Evolutionary conservation across 306 rosid species (phyloP).

Genomic region (Pyrus pyrifolia): DNA sequence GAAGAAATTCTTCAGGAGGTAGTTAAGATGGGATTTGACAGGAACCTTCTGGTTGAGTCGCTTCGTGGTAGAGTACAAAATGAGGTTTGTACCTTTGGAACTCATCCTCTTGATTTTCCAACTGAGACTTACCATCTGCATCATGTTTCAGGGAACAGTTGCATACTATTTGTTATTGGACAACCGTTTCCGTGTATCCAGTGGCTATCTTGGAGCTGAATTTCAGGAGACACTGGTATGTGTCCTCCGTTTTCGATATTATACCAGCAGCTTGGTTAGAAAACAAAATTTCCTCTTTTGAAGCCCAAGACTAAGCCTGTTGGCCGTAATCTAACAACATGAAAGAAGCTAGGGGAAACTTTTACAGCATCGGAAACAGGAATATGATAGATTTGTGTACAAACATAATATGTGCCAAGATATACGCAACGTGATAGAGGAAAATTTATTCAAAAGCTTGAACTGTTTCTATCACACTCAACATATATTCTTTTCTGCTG

Average conservation of each 20-base stretch:
- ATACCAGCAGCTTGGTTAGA: background rate
- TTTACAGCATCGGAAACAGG: background rate
- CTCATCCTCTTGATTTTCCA: constrained; percentile 1
- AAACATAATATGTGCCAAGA: no score
- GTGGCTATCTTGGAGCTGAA: constrained; percentile 92
- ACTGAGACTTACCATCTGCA: constrained; percentile 18
- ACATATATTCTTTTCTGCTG: background rate
- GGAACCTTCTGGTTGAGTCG: constrained; percentile 66
- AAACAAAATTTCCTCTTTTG: background rate
- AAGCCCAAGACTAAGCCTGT: background rate
- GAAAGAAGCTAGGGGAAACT: background rate
- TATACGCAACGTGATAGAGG: background rate
- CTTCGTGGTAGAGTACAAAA: constrained; percentile 71
- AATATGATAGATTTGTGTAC: background rate
- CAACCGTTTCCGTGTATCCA: constrained; percentile 67
- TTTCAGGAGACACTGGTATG: constrained; percentile 81
- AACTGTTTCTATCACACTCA: background rate
- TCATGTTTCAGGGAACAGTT: constrained; percentile 77
- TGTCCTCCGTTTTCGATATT: background rate
- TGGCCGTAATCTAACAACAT: no score
- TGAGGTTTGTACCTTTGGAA: constrained; percentile 48
- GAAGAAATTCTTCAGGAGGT: constrained; percentile 86
- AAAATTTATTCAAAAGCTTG: background rate
- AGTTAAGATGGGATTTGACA: constrained; percentile 73
- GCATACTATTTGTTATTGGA: constrained; percentile 82